Conservation (phyloP, 2,329 filamentous ascomycete genomes). For the Monosporascus sp. region DNA sequence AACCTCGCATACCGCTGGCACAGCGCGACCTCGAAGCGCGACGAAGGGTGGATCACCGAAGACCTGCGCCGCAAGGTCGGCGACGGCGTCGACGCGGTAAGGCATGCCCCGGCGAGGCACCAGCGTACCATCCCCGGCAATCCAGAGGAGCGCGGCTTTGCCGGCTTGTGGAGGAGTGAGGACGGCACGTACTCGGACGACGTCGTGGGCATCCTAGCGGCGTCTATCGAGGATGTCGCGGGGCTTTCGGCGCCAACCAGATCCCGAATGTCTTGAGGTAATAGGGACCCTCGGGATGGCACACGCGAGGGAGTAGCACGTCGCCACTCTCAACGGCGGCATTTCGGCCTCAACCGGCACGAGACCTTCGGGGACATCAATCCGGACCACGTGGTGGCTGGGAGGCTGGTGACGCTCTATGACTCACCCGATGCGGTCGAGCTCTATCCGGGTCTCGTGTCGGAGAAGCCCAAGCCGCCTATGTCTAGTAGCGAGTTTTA, state of each 20-base stretch:
- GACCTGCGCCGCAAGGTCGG: conserved; percentile 28
- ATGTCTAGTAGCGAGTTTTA: conserved; percentile 45
- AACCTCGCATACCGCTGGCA: conserved; percentile 50
- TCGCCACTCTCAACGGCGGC: conserved; percentile 48
- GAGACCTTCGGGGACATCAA: conserved; percentile 48
- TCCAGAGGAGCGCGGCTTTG: conserved; percentile 49
- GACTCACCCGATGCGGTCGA: conserved; percentile 49
- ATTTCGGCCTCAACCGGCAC: conserved; percentile 45
- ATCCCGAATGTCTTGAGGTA: conserved; percentile 40
- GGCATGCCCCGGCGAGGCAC: conserved; percentile 41
- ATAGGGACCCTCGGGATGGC: conserved; percentile 43
- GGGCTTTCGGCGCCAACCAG: conserved; percentile 46
- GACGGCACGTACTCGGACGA: conserved; percentile 33
- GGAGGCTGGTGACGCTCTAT: conserved; percentile 40
- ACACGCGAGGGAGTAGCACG: conserved; percentile 42
- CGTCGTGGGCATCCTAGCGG: conserved; percentile 39
- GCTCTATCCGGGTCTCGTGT: conserved; percentile 52
- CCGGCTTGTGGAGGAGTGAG: conserved; percentile 35
- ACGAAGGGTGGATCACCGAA: conserved; percentile 40
- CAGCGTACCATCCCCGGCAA: conserved; percentile 42
- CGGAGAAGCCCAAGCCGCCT: conserved; percentile 49
- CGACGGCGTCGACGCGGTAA: conserved; percentile 39
- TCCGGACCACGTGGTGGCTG: conserved; percentile 40
- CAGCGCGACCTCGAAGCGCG: conserved; percentile 34
- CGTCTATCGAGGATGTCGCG: conserved; percentile 42